Evolutionary conservation across 805 yeast genomes (phyloP).

Genomic region (Barnettozyma salicaria): DNA sequence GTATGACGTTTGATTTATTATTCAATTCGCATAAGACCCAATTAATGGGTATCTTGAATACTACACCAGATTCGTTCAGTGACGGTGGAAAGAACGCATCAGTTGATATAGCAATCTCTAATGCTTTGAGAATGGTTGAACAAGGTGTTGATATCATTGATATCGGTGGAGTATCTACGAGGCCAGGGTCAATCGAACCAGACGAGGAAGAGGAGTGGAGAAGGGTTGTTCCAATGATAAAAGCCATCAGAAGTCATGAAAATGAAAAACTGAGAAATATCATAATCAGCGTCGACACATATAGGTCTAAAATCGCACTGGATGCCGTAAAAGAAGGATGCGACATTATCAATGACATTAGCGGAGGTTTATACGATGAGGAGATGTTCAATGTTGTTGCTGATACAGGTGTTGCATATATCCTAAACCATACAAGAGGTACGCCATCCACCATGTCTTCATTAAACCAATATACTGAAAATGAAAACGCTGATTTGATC

Average conservation of each 20-base stretch:
- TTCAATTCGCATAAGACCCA: conserved; percentile 45
- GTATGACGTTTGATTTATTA: conserved; percentile 40
- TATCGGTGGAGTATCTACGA: conserved; percentile 91
- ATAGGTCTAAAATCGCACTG: conserved; percentile 67
- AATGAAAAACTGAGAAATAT: conserved; percentile 35
- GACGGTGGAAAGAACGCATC: conserved; percentile 64
- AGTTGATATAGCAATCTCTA: conserved; percentile 36
- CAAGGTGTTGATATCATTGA: conserved; percentile 77
- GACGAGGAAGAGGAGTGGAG: conserved; percentile 57
- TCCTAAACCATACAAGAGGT: conserved; percentile 84
- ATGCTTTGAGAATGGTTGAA: conserved; percentile 43
- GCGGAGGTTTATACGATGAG: conserved; percentile 69
- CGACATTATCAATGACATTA: conserved; percentile 86
- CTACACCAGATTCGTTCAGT: conserved; percentile 93
- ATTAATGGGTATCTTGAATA: conserved; percentile 83
- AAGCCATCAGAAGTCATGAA: conserved; percentile 45
- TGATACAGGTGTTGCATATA: conserved; percentile 63
- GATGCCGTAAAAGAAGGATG: conserved; percentile 71
- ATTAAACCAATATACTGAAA: conserved; percentile 47
- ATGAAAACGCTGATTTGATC: conserved; percentile 31
- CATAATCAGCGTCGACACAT: conserved; percentile 83
- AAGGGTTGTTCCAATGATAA: conserved; percentile 66
- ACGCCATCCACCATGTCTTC: conserved; percentile 65
- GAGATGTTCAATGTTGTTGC: conserved; percentile 67
- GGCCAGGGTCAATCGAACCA: conserved; percentile 73